phyloP scores from a whole-genome alignment of 495 filamentous ascomycete genomes.

The Talaromyces borbonicus region DNA sequence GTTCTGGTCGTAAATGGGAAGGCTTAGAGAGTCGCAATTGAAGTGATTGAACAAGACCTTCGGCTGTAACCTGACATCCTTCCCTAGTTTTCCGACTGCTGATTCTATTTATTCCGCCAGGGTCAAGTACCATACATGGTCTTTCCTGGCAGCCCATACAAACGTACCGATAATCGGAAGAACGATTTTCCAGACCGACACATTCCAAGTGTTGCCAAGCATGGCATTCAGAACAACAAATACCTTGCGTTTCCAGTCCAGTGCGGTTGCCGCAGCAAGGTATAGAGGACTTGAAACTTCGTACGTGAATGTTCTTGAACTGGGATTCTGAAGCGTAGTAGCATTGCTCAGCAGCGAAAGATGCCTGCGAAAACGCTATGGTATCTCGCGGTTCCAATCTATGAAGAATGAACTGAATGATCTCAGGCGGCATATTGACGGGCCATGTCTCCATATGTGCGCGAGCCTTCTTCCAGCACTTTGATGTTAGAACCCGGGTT shows the following conservation, averaged over 20 bases:
- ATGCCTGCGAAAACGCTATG: constrained; percentile 12
- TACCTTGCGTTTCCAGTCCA: background rate
- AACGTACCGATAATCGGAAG: background rate
- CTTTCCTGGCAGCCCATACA: background rate
- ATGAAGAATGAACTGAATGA: background rate
- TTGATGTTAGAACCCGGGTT: constrained; percentile 9
- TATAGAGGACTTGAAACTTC: background rate
- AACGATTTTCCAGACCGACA: background rate
- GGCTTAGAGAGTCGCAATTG: constrained; percentile 9
- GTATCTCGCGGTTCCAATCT: constrained; percentile 4
- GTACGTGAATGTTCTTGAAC: background rate
- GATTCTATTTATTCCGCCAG: background rate
- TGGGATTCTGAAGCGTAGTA: constrained; percentile 11
- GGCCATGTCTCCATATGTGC: constrained; percentile 8
- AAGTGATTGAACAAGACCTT: constrained; percentile 2
- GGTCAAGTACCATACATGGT: background rate
- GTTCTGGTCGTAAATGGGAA: constrained; percentile 11
- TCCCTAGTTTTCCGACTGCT: background rate
- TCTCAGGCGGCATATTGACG: background rate
- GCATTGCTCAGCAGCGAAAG: constrained; percentile 4
- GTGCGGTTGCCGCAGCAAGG: background rate
- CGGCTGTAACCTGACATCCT: background rate
- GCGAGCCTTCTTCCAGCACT: constrained; percentile 10
- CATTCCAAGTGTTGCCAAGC: background rate
- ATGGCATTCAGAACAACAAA: background rate